A percentile compares a stretch with the other conserved stretches of the same genome.
These are phyloP conservation scores for Acacia concinna DNA, from an alignment of 331 rosid species.

Conservation along the genomic window DNA sequence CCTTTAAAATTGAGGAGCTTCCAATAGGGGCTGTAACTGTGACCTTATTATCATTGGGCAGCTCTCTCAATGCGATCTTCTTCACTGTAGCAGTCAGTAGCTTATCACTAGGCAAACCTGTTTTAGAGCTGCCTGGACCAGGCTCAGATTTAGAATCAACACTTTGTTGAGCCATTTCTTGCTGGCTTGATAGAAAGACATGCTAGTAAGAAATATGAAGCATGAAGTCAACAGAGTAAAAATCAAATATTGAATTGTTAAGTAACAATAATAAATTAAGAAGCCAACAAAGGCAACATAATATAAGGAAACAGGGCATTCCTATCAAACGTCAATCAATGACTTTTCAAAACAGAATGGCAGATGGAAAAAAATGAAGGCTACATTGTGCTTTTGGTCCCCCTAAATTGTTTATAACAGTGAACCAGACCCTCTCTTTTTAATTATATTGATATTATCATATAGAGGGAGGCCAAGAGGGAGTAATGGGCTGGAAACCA, in stretches of 20 bases:
- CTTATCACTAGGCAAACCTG: constrained; percentile 53
- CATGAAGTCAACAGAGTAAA: background rate
- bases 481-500: background rate
- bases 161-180: constrained; percentile 68
- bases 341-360: constrained; percentile 1
- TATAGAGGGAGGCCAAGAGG: background rate
- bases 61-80: constrained; percentile 70
- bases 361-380: background rate
- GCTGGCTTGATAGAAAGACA: constrained; percentile 18
- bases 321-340: background rate
- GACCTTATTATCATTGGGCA: constrained; percentile 61
- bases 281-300: constrained; percentile 13
- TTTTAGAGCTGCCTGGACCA: constrained; percentile 57
- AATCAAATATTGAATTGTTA: background rate
- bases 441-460: background rate
- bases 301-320: constrained; percentile 17
- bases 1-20: constrained; percentile 59
- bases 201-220: background rate
- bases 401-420: constrained; percentile 1
- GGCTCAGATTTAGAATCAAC: constrained; percentile 56
- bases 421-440: background rate
- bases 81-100: constrained; percentile 48
- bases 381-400: background rate
- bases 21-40: constrained; percentile 47
- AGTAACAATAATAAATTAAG: background rate